Evolutionary conservation across 129 eudicot genomes (phyloP).

Genomic region (Smallanthus sonchifolius): DNA sequence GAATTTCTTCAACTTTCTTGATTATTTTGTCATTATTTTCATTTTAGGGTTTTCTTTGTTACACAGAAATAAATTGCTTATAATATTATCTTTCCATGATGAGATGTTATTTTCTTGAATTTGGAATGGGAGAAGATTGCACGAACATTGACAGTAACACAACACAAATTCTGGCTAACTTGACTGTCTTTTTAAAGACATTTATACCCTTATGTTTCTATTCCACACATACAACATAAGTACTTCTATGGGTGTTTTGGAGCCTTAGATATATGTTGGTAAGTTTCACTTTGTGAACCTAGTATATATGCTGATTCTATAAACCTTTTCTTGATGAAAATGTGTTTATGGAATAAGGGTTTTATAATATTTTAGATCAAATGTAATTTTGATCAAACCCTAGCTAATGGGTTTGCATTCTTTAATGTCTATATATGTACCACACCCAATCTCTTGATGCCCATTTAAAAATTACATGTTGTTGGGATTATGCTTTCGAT

Average conservation of each 20-base stretch:
- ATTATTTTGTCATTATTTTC: constrained; percentile 33
- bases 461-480: neutral
- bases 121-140: constrained; percentile 33
- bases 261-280: neutral
- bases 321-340: neutral
- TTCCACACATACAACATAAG: neutral
- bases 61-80: constrained; percentile 27
- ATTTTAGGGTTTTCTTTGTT: constrained; percentile 35
- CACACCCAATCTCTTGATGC: neutral
- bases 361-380: constrained; percentile 1
- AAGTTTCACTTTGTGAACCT: neutral
- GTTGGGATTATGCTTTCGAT: neutral
- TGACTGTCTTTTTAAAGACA: constrained; percentile 6
- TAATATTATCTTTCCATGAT: constrained; percentile 27
- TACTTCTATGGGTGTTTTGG: neutral
- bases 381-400: neutral
- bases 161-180: constrained; percentile 21
- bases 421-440: neutral
- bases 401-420: neutral
- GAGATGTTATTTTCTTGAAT: constrained; percentile 30
- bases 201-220: constrained; percentile 8
- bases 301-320: neutral
- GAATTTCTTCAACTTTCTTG: constrained; percentile 32
- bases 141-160: constrained; percentile 27
- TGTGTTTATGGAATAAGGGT: neutral